Percentiles rank a stretch among this genome's conserved stretches.
phyloP scores from a whole-genome alignment of 1,284 basidiomycete species.

The Stygiomarasmius scandens region DNA sequence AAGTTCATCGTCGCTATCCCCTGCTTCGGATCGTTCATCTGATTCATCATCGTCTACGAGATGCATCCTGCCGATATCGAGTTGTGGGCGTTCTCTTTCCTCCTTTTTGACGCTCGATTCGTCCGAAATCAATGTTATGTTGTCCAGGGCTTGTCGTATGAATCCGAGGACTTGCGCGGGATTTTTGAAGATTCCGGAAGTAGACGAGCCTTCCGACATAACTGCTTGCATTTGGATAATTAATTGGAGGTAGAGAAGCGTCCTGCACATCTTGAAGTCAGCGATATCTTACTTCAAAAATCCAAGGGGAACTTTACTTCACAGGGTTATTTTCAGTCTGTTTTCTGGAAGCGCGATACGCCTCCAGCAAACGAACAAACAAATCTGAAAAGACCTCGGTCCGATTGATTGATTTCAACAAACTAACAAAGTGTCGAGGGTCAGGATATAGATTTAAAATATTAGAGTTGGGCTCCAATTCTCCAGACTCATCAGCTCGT shows the following conservation, averaged over 20 bases:
- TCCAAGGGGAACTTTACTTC: constrained; percentile 25
- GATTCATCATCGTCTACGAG: constrained; percentile 37
- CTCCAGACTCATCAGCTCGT: constrained; percentile 41
- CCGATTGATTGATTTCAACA: constrained; percentile 67
- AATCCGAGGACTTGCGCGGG: constrained; percentile 78
- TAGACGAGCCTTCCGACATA: constrained; percentile 55
- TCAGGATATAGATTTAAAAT: constrained; percentile 74
- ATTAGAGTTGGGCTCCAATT: constrained; percentile 55
- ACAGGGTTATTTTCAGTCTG: constrained; percentile 53
- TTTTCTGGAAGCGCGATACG: constrained; percentile 57
- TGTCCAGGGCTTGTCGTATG: constrained; percentile 69
- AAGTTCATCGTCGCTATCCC: constrained; percentile 66
- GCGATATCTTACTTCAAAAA: neutral
- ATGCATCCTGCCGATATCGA: constrained; percentile 44
- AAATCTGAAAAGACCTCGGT: constrained; percentile 71
- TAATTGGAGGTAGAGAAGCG: constrained; percentile 73
- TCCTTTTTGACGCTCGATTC: constrained; percentile 5
- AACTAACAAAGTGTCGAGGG: constrained; percentile 64
- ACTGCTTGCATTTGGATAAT: constrained; percentile 78
- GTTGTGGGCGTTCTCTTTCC: neutral
- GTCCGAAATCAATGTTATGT: constrained; percentile 24
- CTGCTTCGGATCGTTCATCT: constrained; percentile 29
- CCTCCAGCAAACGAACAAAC: constrained; percentile 74
- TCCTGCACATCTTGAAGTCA: constrained; percentile 23
- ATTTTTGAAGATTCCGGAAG: constrained; percentile 67